A percentile compares a stretch with the other conserved stretches of the same genome.
phyloP scores from a whole-genome alignment of 2,329 filamentous ascomycete genomes.

The Coniosporium tulheliwenetii region DNA sequence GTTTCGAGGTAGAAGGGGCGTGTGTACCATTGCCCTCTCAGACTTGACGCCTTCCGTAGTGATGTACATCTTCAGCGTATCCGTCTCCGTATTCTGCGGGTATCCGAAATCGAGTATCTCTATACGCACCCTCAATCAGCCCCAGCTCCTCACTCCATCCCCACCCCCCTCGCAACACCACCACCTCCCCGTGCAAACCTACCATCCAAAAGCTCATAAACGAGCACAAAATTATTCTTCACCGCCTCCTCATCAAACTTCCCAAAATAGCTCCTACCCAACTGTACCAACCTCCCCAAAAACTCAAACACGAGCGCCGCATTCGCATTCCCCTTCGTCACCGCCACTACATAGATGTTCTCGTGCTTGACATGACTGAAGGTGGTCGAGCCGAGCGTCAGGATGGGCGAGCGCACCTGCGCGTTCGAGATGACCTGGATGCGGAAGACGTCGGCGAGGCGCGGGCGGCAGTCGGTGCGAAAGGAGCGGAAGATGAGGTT shows the following conservation, averaged over 20 bases:
- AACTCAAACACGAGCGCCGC: slow-evolving; percentile 97
- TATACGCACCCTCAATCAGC: slow-evolving; percentile 20
- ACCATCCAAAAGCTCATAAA: slow-evolving; percentile 95
- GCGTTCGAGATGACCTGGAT: slow-evolving; percentile 99
- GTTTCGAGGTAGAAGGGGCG: not conserved
- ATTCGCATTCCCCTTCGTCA: slow-evolving; percentile 99
- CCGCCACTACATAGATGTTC: slow-evolving; percentile 94
- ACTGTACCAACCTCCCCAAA: slow-evolving; percentile 74
- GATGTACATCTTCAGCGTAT: slow-evolving; percentile 99
- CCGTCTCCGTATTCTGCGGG: slow-evolving; percentile 95
- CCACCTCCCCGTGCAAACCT: slow-evolving; percentile 9
- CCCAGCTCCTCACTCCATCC: not conserved
- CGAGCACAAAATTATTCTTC: slow-evolving; percentile 98
- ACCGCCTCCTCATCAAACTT: slow-evolving; percentile 99
- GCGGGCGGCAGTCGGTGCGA: slow-evolving; percentile 93
- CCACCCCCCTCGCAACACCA: slow-evolving; percentile 1
- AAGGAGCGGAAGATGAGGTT: slow-evolving; percentile 99
- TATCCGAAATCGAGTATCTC: slow-evolving; percentile 99
- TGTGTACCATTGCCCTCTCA: slow-evolving; percentile 46
- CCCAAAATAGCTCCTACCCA: slow-evolving; percentile 93
- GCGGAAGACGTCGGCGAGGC: slow-evolving; percentile 95
- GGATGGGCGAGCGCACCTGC: slow-evolving; percentile 90
- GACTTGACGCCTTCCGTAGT: slow-evolving; percentile 98
- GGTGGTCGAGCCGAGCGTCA: slow-evolving; percentile 92
- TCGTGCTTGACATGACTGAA: slow-evolving; percentile 99